phyloP scores from a whole-genome alignment of 108 stramenopile genomes.

The Fragilariopsis cylindrus region DNA sequence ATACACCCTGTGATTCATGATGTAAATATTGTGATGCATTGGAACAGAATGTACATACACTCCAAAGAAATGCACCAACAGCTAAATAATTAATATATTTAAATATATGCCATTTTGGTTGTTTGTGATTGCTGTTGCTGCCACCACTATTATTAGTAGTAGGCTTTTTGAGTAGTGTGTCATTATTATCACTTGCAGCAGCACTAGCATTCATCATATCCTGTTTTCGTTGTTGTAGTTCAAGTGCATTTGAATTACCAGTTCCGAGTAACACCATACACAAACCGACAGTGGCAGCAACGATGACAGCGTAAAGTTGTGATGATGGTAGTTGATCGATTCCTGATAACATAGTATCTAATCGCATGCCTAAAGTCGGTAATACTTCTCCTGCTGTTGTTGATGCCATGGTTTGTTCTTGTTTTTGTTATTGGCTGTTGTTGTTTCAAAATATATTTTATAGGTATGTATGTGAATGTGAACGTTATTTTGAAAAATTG shows the following conservation, averaged over 20 bases:
- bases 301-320: conserved; percentile 65
- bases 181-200: neutral
- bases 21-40: conserved; percentile 62
- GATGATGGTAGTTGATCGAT: conserved; percentile 54
- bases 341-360: conserved; percentile 10
- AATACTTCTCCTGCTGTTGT: neutral
- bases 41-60: conserved; percentile 61
- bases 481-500: no score
- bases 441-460: no score
- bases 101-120: conserved; percentile 83
- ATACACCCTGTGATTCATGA: conserved; percentile 46
- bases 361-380: conserved; percentile 19
- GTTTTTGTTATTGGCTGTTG: neutral
- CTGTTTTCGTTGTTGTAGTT: conserved; percentile 3
- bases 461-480: no score
- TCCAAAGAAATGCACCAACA: conserved; percentile 49
- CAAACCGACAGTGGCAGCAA: conserved; percentile 58
- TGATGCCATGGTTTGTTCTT: conserved; percentile 4
- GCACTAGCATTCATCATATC: neutral
- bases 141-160: neutral
- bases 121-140: conserved; percentile 28
- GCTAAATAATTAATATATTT: conserved; percentile 66
- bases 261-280: conserved; percentile 60
- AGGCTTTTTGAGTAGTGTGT: conserved; percentile 15
- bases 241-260: conserved; percentile 15